Base-by-base conservation (phyloP, 331 rosid genomes). In the Rhamnella rubrinervis region DNA sequence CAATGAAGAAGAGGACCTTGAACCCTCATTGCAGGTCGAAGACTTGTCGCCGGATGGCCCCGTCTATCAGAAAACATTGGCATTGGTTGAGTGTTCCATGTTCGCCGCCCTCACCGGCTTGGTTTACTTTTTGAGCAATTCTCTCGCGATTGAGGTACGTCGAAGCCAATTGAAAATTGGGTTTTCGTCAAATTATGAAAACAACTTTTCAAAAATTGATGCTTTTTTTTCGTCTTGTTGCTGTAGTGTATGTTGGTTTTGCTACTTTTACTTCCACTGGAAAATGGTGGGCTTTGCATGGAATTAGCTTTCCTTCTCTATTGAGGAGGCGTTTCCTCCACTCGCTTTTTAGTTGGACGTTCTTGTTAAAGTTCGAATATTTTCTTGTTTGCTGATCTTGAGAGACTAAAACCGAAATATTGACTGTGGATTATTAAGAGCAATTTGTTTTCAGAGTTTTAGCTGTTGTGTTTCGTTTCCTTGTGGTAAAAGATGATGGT, bases 51-150 rank as follows among this genome's bases (percentile, higher is more conserved):
- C 85, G 59, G 67, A 83, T 31, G 95, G 98, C 18, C 68, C 41
- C 10, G 87, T 87, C 53, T 91, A 89, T 67, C 79, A 73, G 87
- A 89, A 89, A 71, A 95, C 97, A 10, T 67, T 95, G 59, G 97
- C 91, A 46, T 63, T 95, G 88, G 98, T 95, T 61, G 98, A 95
- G 83, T 95, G 98, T 77, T 89, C 98, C 81, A 95, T 95, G 98
- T 89, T 91, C 62, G 92, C 98, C 50, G 96, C 98, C 2, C 96
- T 95, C 59, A 85, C 95, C 35, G 98, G 98, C 44, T 80, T 95
- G 82, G 98, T 95, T 62, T 95, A 88, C 65, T 91, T 95, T 84
- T 81, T 91, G 85, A 95, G 98, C 84, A 95, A 84, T 80, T 87
- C 98, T 23, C 95, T 95, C 15, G 87, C 93, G 41, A 87, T 95